These are phyloP conservation scores for Debaryomyces sp. DNA, from an alignment of 1,139 yeast species.

Conservation along the genomic window DNA sequence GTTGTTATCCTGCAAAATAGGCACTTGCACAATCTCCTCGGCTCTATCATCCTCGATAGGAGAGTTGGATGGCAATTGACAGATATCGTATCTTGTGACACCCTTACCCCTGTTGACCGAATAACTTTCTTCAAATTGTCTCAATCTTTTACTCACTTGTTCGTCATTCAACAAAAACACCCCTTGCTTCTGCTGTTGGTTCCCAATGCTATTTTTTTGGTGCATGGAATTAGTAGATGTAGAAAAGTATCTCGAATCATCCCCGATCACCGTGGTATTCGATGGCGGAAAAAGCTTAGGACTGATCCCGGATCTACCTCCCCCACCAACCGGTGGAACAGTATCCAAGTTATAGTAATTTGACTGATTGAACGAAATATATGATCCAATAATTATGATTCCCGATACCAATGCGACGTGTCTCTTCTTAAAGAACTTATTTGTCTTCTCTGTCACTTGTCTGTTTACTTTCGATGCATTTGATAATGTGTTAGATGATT, in stretches of 20 bases:
- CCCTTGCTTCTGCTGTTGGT: slow-evolving; percentile 49
- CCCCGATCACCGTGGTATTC: slow-evolving; percentile 14
- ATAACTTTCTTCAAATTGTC: slow-evolving; percentile 80
- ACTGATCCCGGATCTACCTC: slow-evolving; percentile 10
- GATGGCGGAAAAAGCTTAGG: slow-evolving; percentile 14
- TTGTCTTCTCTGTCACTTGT: slow-evolving; percentile 10
- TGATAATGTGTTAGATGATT: slow-evolving; percentile 12
- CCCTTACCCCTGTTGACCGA: slow-evolving; percentile 84
- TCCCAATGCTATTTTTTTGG: slow-evolving; percentile 41
- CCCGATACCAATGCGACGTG: slow-evolving; percentile 50
- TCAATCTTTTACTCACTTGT: slow-evolving; percentile 70
- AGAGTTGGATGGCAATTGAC: slow-evolving; percentile 87
- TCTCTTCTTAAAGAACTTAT: slow-evolving; percentile 26
- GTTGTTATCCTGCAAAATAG: slow-evolving; percentile 58
- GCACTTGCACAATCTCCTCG: slow-evolving; percentile 84
- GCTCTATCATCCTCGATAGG: slow-evolving; percentile 96
- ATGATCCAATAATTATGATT: slow-evolving; percentile 48
- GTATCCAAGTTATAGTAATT: slow-evolving; percentile 48
- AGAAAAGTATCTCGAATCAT: slow-evolving; percentile 38
- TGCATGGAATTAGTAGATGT: slow-evolving; percentile 49
- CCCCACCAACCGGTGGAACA: slow-evolving; percentile 30
- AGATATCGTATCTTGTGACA: slow-evolving; percentile 86
- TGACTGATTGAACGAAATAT: slow-evolving; percentile 43
- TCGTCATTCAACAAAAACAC: slow-evolving; percentile 61
- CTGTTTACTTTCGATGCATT: slow-evolving; percentile 14